Evolutionary conservation across 495 filamentous ascomycete genomes (phyloP), one percentile per base, ranked within the genome.

Genomic region (Podospora didyma): DNA sequence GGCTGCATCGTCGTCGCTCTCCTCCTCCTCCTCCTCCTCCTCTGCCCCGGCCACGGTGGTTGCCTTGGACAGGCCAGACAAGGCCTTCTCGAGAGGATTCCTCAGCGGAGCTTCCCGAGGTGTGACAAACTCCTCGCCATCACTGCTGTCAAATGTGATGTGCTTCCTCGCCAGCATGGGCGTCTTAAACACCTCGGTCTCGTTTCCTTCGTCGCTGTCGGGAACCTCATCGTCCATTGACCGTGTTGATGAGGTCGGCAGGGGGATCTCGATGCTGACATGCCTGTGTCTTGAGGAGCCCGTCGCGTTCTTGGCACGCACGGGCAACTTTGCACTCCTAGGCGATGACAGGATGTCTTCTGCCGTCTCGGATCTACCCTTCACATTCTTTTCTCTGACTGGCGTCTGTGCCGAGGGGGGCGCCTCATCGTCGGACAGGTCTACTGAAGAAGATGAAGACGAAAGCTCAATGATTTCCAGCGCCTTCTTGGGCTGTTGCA

Each of bases 1-100:
- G 4, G 74, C 69, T 41, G 69, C 74, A 19, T 76, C 75, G 37
- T 77, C 75, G 50, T 76, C 73, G 1, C 67, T 68, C 3, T 71
- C 71, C 14, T 69, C 70, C 7, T 72, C 62, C 0, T 73, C 71
- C 10, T 45, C 49, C 17, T 53, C 26, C 9, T 42, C 44, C 20
- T 51, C 45, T 39, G 34, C 53, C 22, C 53, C 50, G 31, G 56
- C 52, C 2, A 52, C 56, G 14, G 65, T 58, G 21, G 46, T n/a
- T 7, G n/a, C 14, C n/a, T 14, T 14, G 10, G 39, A 14, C n/a
- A 14, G 5, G 39, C 5, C 12, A 9, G 46, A 24, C 20, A 20
- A 2, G 1, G 12, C 39, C 26, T 9, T 45, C 20, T 65, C 64
- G 20, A 72, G 22, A 20, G 66, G 57, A 47, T 60, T 64, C 49